Percentiles rank a stretch among this genome's conserved stretches.
phyloP scores from a whole-genome alignment of 106 monocot species.

The Dendrobium huoshanense region DNA sequence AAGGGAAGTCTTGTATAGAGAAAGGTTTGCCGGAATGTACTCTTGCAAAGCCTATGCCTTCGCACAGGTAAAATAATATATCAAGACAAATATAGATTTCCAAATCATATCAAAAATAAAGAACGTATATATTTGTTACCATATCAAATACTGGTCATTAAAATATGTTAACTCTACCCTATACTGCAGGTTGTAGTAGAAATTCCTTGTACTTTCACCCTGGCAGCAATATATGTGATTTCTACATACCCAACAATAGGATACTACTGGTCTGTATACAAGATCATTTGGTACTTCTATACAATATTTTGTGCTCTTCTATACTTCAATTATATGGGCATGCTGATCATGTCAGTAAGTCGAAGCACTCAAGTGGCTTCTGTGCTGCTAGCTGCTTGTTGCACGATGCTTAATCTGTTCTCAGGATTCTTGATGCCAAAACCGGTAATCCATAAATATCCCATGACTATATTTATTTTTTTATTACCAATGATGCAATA shows the following conservation, averaged over 20 bases:
- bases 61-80: constrained; percentile 1
- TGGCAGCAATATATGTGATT: constrained; percentile 7
- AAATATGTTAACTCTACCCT: background rate
- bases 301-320: constrained; percentile 11
- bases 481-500: background rate
- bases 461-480: background rate
- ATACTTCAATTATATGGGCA: constrained; percentile 14
- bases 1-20: constrained; percentile 33
- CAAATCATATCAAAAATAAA: background rate
- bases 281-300: constrained; percentile 12
- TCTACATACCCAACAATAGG: constrained; percentile 12
- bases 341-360: constrained; percentile 10
- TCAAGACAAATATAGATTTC: background rate
- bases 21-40: constrained; percentile 59
- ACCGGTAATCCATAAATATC: constrained; percentile 7
- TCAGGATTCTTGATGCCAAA: constrained; percentile 8
- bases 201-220: constrained; percentile 5
- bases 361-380: constrained; percentile 2
- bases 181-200: constrained; percentile 8
- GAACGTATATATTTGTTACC: no score
- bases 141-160: background rate
- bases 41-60: constrained; percentile 4
- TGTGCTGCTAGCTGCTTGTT: constrained; percentile 2
- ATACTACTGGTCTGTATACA: constrained; percentile 18
- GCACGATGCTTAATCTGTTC: constrained; percentile 11